Evolutionary conservation across 768 basidiomycete species (phyloP), one percentile per base, ranked within the genome.

Genomic region (Epithele typhae): DNA sequence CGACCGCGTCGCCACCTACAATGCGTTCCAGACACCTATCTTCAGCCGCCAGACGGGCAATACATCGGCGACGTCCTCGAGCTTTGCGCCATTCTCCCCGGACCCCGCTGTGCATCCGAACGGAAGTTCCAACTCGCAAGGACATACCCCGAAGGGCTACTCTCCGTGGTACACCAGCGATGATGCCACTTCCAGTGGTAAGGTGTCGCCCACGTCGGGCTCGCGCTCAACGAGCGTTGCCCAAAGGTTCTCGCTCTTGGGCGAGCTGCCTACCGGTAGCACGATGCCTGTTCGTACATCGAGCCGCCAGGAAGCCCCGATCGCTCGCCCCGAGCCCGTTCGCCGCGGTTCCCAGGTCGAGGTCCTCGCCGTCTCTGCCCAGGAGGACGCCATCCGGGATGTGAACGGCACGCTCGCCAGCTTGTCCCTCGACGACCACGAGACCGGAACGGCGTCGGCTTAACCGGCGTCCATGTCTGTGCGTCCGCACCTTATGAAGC

Each of bases 41-140:
- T 53, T 52, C 39, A 55, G 48, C 17, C 27, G 48, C 36, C 48
- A 48, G 42, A 44, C 43, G 34, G 45, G 48, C 25, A 46, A 45
- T 21, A 7, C 35, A 36, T 17, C 45, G 30, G 37, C 35, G 51
- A 49, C 37, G 30, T 35, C 43, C 25, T 52, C 37, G 37, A 50
- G 53, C 27, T 89, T 89, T 62, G 84, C 85, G 6, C 87, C 87
- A 3, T 90, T 90, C 66, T 89, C 87, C 1, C 87, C 87, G 8
- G 87, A 89, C 55, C 80, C 83, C 8, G 82, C 77, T 53, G 59
- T 71, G 56, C 59, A 64, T 19, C 53, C 60, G 63, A 35, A 71
- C 68, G 49, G 71, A 68, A 43, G 67, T 64, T 24, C 63, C 53
- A 40, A 62, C 38, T 59, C 66, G 32, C 66, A 65, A 42, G 51